phyloP scores from a whole-genome alignment of 192 early-diverging fungal genomes.

The Coemansia sp. region DNA sequence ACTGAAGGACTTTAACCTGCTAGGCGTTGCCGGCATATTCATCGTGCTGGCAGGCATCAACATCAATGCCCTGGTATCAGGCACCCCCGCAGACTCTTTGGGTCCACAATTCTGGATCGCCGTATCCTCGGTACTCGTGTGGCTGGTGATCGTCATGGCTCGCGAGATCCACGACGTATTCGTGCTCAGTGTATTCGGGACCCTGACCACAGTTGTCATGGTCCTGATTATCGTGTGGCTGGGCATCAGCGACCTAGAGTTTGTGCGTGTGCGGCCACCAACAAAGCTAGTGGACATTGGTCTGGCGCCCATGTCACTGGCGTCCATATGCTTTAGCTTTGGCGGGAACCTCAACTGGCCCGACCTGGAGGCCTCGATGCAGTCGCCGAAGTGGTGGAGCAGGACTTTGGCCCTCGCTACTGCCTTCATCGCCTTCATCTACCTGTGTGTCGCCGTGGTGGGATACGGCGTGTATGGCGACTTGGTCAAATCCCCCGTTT shows the following conservation, averaged over 20 bases:
- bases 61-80: conserved; percentile 57
- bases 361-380: conserved; percentile 79
- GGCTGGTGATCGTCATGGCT: conserved; percentile 71
- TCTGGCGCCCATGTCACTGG: conserved; percentile 70
- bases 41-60: conserved; percentile 76
- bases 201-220: conserved; percentile 67
- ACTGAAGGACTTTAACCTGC: conserved; percentile 60
- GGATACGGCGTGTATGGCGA: conserved; percentile 79
- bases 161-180: conserved; percentile 80
- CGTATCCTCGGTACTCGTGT: conserved; percentile 58
- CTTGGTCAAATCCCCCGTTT: conserved; percentile 62
- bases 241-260: conserved; percentile 30
- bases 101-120: conserved; percentile 63
- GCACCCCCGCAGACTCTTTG: conserved; percentile 39
- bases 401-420: conserved; percentile 65
- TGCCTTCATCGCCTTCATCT: conserved; percentile 66
- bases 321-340: conserved; percentile 79
- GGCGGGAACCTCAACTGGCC: conserved; percentile 84
- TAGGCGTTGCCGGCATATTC: conserved; percentile 70
- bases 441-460: conserved; percentile 66
- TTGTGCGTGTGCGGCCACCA: conserved; percentile 19
- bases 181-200: conserved; percentile 72
- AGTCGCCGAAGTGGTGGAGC: conserved; percentile 66
- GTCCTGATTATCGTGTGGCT: conserved; percentile 66
- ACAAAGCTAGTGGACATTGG: conserved; percentile 32